Evolutionary conservation across 495 filamentous ascomycete species (phyloP).

Genomic region (Elaphomyces granulatus): DNA sequence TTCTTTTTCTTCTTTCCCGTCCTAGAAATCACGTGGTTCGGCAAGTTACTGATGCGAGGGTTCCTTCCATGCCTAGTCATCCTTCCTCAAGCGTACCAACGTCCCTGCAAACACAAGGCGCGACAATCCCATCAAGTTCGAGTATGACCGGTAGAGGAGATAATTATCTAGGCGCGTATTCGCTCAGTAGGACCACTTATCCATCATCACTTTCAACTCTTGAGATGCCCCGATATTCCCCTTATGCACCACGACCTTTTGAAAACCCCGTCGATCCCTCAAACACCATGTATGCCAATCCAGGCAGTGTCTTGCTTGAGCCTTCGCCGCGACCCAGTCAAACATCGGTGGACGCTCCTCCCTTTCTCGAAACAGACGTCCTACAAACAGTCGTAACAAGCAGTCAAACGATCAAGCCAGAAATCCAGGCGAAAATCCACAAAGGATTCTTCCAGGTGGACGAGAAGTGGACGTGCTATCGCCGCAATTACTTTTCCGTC

Average conservation of each 20-base stretch:
- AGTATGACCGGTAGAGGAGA: constrained; percentile 24
- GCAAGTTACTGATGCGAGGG: constrained; percentile 2
- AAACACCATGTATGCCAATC: constrained; percentile 18
- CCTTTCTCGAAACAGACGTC: constrained; percentile 41
- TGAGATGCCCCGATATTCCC: constrained; percentile 21
- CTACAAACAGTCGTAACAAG: constrained; percentile 44
- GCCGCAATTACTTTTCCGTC: constrained; percentile 88
- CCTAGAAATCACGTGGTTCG: constrained; percentile 8
- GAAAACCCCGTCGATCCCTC: constrained; percentile 24
- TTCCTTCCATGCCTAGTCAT: constrained; percentile 14
- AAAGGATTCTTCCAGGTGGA: constrained; percentile 86
- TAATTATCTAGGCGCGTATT: constrained; percentile 22
- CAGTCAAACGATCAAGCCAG: constrained; percentile 52
- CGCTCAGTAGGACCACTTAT: constrained; percentile 20
- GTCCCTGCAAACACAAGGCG: constrained; percentile 18
- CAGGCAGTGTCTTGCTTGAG: constrained; percentile 16
- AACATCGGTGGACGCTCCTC: constrained; percentile 30
- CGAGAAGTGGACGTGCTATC: constrained; percentile 88
- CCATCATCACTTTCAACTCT: constrained; percentile 17
- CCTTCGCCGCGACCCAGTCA: constrained; percentile 19
- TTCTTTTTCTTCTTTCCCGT: no score
- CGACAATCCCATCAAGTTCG: constrained; percentile 15
- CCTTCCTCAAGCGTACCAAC: constrained; percentile 25
- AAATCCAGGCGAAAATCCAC: constrained; percentile 75
- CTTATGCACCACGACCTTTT: constrained; percentile 23